phyloP scores from a whole-genome alignment of 2,329 filamentous ascomycete genomes.

The Claviceps monticola region DNA sequence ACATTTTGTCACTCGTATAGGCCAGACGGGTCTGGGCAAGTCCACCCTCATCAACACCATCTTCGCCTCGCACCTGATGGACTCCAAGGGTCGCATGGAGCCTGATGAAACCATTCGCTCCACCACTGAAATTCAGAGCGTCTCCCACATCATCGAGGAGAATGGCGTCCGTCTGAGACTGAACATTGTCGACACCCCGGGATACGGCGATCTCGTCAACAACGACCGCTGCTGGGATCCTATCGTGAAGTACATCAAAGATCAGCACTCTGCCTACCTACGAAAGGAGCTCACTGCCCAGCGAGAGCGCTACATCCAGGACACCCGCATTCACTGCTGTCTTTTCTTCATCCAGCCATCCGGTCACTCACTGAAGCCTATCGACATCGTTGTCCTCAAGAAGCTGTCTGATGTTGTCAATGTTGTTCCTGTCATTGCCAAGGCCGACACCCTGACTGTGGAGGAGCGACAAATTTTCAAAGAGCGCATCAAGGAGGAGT shows the following conservation, averaged over 20 bases:
- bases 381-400: constrained; percentile 98
- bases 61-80: constrained; percentile 97
- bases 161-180: constrained; percentile 93
- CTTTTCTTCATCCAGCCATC: constrained; percentile 99
- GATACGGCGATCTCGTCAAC: constrained; percentile 97
- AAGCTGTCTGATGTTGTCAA: constrained; percentile 99
- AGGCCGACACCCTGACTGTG: constrained; percentile 88
- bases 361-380: constrained; percentile 95
- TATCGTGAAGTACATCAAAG: constrained; percentile 99
- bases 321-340: constrained; percentile 98
- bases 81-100: constrained; percentile 89
- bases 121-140: constrained; percentile 95
- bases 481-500: constrained; percentile 99
- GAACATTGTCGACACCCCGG: constrained; percentile 98
- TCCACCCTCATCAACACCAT: constrained; percentile 99
- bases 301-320: constrained; percentile 97
- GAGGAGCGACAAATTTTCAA: constrained; percentile 96
- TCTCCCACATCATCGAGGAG: constrained; percentile 98
- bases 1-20: constrained; percentile 31
- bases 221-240: constrained; percentile 99
- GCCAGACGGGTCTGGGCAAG: constrained; percentile 96
- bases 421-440: constrained; percentile 96
- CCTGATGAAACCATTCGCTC: constrained; percentile 88
- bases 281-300: constrained; percentile 98
- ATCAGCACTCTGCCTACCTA: constrained; percentile 97